A percentile compares a stretch with the other conserved stretches of the same genome.
These are phyloP conservation scores for Tarenaya hassleriana DNA, from an alignment of 345 rosid genomes.

Conservation along the genomic window DNA sequence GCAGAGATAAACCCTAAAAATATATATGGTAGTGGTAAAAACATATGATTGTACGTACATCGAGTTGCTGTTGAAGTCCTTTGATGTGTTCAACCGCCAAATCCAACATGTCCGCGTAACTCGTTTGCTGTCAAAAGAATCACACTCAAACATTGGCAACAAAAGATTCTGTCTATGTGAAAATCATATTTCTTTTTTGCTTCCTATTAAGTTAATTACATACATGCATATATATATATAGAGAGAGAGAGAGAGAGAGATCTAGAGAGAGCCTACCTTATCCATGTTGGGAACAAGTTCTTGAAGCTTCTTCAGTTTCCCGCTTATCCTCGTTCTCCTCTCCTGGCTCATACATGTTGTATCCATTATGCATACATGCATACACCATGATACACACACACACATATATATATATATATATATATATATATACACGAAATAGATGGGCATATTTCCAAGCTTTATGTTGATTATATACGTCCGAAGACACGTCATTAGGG, in stretches of 20 bases:
- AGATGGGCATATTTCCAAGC: too few species aligned
- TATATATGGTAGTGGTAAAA: too few species aligned
- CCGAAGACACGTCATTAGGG: too few species aligned
- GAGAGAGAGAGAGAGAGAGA: too few species aligned
- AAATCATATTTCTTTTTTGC: too few species aligned
- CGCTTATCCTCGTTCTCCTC: slow-evolving; percentile 94
- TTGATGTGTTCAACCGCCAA: slow-evolving; percentile 93
- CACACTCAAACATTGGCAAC: too few species aligned
- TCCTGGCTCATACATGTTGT: too few species aligned
- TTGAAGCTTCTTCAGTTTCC: slow-evolving; percentile 87
- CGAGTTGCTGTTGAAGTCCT: slow-evolving; percentile 83
- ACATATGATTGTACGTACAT: too few species aligned
- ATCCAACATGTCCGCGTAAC: slow-evolving; percentile 96
- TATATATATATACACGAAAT: background rate
- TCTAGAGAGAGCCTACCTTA: slow-evolving; percentile 44
- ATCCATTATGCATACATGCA: too few species aligned
- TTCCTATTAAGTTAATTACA: too few species aligned
- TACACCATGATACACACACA: background rate
- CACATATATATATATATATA: background rate
- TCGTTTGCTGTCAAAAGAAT: slow-evolving; percentile 83
- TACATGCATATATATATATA: too few species aligned
- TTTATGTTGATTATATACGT: too few species aligned
- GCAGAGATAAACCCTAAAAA: background rate
- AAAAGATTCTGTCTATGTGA: background rate
- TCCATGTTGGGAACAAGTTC: slow-evolving; percentile 99